Evolutionary conservation across 208 protist species (phyloP), one percentile per base, ranked within the genome.

Genomic region (Trypanosoma theileri): DNA sequence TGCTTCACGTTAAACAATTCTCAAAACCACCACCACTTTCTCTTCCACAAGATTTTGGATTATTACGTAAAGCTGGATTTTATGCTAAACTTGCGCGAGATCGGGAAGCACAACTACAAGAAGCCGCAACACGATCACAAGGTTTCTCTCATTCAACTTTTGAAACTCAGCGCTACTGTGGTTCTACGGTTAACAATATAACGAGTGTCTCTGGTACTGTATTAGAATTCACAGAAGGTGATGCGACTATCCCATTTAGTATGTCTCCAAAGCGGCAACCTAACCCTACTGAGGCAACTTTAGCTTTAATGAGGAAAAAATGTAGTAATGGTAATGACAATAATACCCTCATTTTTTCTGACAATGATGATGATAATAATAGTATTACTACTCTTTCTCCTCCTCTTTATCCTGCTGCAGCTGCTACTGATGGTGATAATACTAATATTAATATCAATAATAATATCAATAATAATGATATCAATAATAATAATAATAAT

Each of bases 1-100:
- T 40, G 21, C 35, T 12, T n/a, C 45, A 51, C 3, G 59, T 7
- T 28, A 54, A 24, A 52, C 21, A 51, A n/a, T 26, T 40, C 4
- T 52, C 35, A 26, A 44, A 52, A 24, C 65, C 65, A 8, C 65
- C 65, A 52, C 65, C 42, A 40, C 53, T 70, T 53, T 56, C 13
- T 50, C 48, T 70, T 70, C 65, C 65, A 41, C n/a, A 50, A 24
- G 65, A 70, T 40, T 52, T 70, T 61, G 65, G 56, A 51, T 55
- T 70, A 31, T n/a, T 62, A 31, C 51, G 52, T 40, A 21, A 14
- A 17, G 61, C 69, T 46, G 61, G 41, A n/a, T 22, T 75, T 22
- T 75, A 75, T 54, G 55, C 57, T 28, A 28, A 48, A n/a, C 51
- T 75, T 22, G 69, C 69, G 10, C 55, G 58, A 28, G 69, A 75